Base-by-base conservation (phyloP, 371 early-diverging fungal species). In the Circinella minor region DNA sequence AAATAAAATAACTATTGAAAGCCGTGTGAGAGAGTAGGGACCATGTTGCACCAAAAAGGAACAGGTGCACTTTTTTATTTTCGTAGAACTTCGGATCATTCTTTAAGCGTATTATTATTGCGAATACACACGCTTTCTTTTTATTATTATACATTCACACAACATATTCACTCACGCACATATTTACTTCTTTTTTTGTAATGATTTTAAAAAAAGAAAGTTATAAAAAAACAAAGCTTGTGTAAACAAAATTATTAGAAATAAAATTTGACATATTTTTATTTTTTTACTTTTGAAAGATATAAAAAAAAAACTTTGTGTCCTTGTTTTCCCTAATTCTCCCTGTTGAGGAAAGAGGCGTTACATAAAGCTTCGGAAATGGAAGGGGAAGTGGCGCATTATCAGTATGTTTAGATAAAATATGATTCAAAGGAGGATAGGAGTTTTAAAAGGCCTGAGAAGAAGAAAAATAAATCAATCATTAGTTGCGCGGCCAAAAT, bases 21-120 rank as follows among this genome's bases (percentile, higher is more conserved):
- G 7, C 20, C 27, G 47, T 66, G 54, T 17, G 65, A 51, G 65
- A 48, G 36, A 65, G 66, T 38, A 55, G 59, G 66, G 55, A 57
- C 65, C 65, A 65, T 65, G 65, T 65, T 38, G 54, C 65, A 65
- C 65, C 48, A 51, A 36, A 51, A 27, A 47, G 34, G 20, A 36
- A 18, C 20, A 57, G 57, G 57, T 57, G 57, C 57, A 8, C 57
- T 34, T 57, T 43, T 9, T 43, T 43, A 43, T 43, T 43, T 5
- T 57, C 20, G 27, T 5, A 57, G 7, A 51, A 27, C 27, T 7
- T 57, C 57, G 62, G 62, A 61, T 46, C 17, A 46, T 18, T 61
- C 18, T 18, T 61, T 61, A 61, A 38, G 46, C 62, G 46, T 37
- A 15, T 63, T 20, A 51, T 54, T 36, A 54, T n/a, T 10, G 6